Base-by-base conservation (phyloP, 2,329 filamentous ascomycete species). In the Xylaria sp. region DNA sequence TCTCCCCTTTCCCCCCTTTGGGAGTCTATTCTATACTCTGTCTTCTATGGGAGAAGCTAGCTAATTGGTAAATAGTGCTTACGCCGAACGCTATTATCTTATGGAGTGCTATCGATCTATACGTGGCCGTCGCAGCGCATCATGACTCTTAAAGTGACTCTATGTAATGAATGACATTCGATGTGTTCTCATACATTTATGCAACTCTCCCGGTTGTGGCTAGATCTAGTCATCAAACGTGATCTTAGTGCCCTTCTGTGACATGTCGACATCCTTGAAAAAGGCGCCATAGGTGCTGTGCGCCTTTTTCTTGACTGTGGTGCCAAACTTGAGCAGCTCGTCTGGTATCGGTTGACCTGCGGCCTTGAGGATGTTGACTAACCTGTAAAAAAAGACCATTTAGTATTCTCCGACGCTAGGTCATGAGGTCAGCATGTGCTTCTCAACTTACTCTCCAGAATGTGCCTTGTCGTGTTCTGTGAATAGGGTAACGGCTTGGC, bases 231-330 rank as follows among this genome's bases (percentile, higher is more conserved):
- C 67, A 77, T 97, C 93, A 83, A 98, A 98, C 55, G 90, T 94
- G 79, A 98, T 97, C 86, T 97, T 98, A 66, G 92, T 96, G 32
- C 93, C 91, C 81, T 92, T 91, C 82, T 95, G 92, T 79, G 88
- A 93, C 80, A 91, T 91, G 75, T 93, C 92, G 9, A 93, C 90
- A 75, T 98, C 93, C 82, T 96, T 97, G 86, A 92, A 97, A 80
- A 98, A 98, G 37, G 94, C 93, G 66, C 96, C 96, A 78, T 98
- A 99, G 57, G 93, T 92, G 77, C 94, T 92, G 83, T 99, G 96
- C 58, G 90, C 88, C 93, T 98, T 98, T 89, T 97, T 98, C 89
- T 98, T 99, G 61, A 99, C 96, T 0, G 95, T 98, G 25, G 94
- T 97, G 76, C 96, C 96, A 75, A 98, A 99, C 83, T 97, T 98